These are phyloP conservation scores for Rhodosporidiobolus odoratus DNA, from an alignment of 768 basidiomycete genomes.

Conservation along the genomic window DNA sequence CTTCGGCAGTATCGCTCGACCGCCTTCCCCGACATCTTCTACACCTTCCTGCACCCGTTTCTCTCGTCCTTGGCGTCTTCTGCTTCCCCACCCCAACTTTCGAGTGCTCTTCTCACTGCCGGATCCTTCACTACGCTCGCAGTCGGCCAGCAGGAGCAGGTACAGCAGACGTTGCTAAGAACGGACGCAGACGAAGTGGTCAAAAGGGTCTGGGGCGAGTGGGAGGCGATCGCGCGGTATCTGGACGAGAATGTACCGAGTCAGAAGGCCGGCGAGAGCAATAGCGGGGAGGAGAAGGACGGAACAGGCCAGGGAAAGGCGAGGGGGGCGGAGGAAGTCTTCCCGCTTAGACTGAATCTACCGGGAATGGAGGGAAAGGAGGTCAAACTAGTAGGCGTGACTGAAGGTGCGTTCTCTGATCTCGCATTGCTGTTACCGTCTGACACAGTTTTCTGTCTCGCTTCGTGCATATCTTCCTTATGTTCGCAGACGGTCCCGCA, in stretches of 20 bases:
- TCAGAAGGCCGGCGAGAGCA: neutral
- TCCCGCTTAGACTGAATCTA: constrained; percentile 67
- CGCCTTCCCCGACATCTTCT: constrained; percentile 88
- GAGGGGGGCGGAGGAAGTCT: constrained; percentile 60
- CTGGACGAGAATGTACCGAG: constrained; percentile 19
- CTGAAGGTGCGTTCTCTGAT: constrained; percentile 54
- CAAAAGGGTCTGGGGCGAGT: constrained; percentile 80
- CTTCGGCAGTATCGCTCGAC: constrained; percentile 67
- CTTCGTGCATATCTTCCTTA: no score
- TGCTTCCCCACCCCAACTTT: neutral
- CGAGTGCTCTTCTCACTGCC: neutral
- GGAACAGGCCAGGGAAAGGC: constrained; percentile 61
- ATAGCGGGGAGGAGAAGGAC: neutral
- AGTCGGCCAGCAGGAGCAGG: constrained; percentile 1
- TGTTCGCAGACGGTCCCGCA: constrained; percentile 75
- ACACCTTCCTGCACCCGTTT: constrained; percentile 89
- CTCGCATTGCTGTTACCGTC: no score
- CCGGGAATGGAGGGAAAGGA: constrained; percentile 54
- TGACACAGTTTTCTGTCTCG: neutral
- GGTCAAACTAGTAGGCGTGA: constrained; percentile 51
- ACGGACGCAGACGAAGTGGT: constrained; percentile 79
- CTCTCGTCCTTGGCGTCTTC: constrained; percentile 50
- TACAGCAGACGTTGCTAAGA: constrained; percentile 51
- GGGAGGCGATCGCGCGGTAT: constrained; percentile 46
- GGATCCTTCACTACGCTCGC: neutral